Percentiles rank a stretch among this genome's conserved stretches.
Evolutionary conservation across 345 rosid genomes (phyloP).

Genomic region (Nephelium lappaceum): DNA sequence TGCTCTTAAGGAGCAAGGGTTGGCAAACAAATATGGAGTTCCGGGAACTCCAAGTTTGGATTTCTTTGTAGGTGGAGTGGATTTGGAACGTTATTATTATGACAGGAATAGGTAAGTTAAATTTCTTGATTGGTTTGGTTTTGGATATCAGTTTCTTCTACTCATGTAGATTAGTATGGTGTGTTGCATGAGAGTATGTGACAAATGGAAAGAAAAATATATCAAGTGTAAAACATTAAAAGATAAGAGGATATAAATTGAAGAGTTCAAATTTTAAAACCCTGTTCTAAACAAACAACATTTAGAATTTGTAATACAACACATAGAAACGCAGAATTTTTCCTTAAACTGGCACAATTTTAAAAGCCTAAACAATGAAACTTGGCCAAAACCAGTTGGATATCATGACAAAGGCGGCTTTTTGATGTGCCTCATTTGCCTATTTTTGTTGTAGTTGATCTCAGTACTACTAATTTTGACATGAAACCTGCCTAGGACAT

Average conservation of each 20-base stretch:
- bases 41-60: constrained; percentile 10
- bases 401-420: too few species aligned
- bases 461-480: not conserved
- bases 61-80: constrained; percentile 18
- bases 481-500: not conserved
- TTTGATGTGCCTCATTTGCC: too few species aligned
- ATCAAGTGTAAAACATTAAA: not conserved
- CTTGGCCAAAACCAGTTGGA: too few species aligned
- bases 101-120: constrained; percentile 15
- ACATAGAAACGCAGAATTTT: too few species aligned
- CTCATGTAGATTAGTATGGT: not conserved
- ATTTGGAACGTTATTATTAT: not conserved
- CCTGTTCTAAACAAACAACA: too few species aligned
- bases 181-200: not conserved
- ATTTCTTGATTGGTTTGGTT: not conserved
- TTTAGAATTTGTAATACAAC: too few species aligned
- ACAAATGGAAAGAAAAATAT: not conserved
- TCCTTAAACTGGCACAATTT: too few species aligned
- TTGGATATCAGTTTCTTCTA: not conserved
- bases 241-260: too few species aligned
- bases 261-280: too few species aligned
- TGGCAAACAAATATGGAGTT: not conserved
- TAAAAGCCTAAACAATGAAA: too few species aligned
- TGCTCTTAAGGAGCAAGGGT: not conserved
- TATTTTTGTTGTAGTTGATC: too few species aligned